phyloP scores from a whole-genome alignment of 176 grass and related monocot genomes.

The Juncus inflexus region DNA sequence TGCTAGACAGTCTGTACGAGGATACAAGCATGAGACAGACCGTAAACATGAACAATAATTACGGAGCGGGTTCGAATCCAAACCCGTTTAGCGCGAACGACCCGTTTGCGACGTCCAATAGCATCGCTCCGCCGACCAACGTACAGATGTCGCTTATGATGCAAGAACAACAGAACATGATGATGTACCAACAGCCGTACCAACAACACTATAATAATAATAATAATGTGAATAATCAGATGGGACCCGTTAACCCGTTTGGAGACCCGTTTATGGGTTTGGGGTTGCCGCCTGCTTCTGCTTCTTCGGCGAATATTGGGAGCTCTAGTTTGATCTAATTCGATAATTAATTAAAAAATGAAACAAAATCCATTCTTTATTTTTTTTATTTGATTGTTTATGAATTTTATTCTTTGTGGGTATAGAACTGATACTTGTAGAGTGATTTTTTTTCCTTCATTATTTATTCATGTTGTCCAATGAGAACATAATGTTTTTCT shows the following conservation, averaged over 20 bases:
- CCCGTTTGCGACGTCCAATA: constrained; percentile 53
- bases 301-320: constrained; percentile 24
- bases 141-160: constrained; percentile 66
- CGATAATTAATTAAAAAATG: constrained; percentile 4
- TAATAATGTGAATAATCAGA: constrained; percentile 6
- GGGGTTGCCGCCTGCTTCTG: neutral
- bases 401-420: neutral
- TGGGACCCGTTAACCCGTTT: constrained; percentile 45
- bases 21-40: constrained; percentile 44
- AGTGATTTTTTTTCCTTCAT: neutral
- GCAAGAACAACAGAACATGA: constrained; percentile 43
- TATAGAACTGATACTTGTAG: constrained; percentile 15
- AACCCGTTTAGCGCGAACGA: constrained; percentile 34
- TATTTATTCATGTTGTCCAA: neutral
- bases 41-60: neutral
- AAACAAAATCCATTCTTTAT: neutral
- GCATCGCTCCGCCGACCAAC: constrained; percentile 41
- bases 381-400: constrained; percentile 24
- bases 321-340: constrained; percentile 61
- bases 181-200: constrained; percentile 40
- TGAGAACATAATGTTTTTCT: constrained; percentile 5
- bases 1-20: constrained; percentile 71
- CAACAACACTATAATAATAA: constrained; percentile 16
- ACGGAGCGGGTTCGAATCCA: neutral
- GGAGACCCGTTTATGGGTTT: constrained; percentile 35